Evolutionary conservation across 2,329 filamentous ascomycete genomes (phyloP), one percentile per base, ranked within the genome.

Genomic region (Penicillium fuscoglaucum): DNA sequence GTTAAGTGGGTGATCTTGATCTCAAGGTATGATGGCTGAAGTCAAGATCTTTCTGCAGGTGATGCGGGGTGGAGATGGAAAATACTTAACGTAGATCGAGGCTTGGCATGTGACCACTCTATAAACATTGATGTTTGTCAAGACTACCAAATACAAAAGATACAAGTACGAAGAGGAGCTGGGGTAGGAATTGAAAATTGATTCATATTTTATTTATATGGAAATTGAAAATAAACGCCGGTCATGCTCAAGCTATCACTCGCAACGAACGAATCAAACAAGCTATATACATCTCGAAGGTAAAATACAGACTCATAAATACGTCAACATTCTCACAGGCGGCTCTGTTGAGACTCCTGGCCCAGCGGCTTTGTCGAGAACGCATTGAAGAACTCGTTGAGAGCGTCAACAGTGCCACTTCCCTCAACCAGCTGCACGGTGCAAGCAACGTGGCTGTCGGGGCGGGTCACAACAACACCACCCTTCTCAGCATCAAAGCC

Each of bases 381-480:
- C 1, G 86, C 75, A 6, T 82, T 82, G 76, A 96, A 97, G 73
- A 96, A 97, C 62, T 84, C 82, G 70, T 97, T 90, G 66, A 97
- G 78, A 17, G 87, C 90, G 68, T 96, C 90, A 0, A 90, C 86
- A 0, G 92, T 96, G 17, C 86, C 90, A 57, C 77, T 85, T 0
- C 92, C 93, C 73, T 93, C 88, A 1, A 84, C 87, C 24, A 97
- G 78, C 66, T 82, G 82, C 12, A 90, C 84, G 4, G 92, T 89
- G 61, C 90, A 83, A 24, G 89, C 90, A 29, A 96, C 88, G 73
- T 96, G 95, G 8, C 91, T 91, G 73, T 96, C 92, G 0, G 93
- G 92, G 45, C 92, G 80, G 8, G 96, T 90, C 10, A 96, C 89
- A 1, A 96, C 87, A 2, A 96, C 84, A 57, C 89, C 91, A 12